A percentile compares a stretch with the other conserved stretches of the same genome.
These are phyloP conservation scores for Penicillium sp. DNA, from an alignment of 2,329 filamentous ascomycete species.

Conservation along the genomic window DNA sequence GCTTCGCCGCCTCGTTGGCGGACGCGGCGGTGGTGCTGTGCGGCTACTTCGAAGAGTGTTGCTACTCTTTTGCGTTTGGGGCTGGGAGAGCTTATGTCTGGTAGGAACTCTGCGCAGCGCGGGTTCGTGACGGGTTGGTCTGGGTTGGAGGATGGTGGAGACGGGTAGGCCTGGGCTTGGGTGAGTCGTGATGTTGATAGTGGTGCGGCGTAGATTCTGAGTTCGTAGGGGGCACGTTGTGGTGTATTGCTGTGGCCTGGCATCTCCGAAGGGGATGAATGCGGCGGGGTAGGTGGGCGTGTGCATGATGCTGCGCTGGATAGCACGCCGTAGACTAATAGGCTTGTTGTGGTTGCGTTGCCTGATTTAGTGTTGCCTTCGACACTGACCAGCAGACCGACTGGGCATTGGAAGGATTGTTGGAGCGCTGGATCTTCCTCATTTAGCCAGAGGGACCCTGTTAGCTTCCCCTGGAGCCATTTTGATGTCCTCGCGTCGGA, in stretches of 20 bases:
- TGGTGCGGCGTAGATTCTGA: constrained; percentile 33
- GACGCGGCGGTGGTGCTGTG: constrained; percentile 35
- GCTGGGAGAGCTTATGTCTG: constrained; percentile 32
- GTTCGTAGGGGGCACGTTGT: constrained; percentile 19
- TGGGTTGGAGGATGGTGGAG: constrained; percentile 20
- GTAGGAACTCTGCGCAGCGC: constrained; percentile 31
- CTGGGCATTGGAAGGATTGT: constrained; percentile 31
- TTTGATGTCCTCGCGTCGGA: constrained; percentile 25
- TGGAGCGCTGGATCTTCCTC: constrained; percentile 25
- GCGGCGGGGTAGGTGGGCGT: constrained; percentile 31
- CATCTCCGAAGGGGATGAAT: constrained; percentile 25
- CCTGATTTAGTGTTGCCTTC: constrained; percentile 16
- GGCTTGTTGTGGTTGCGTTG: constrained; percentile 25
- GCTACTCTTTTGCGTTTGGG: constrained; percentile 39
- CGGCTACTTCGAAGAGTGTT: constrained; percentile 35
- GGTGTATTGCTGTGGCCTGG: constrained; percentile 8
- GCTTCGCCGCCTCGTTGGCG: constrained; percentile 34
- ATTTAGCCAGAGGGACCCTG: constrained; percentile 29
- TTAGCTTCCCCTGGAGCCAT: constrained; percentile 35
- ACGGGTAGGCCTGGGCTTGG: constrained; percentile 29
- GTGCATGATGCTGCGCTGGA: constrained; percentile 23
- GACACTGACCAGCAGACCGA: constrained; percentile 32
- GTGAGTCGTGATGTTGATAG: constrained; percentile 29
- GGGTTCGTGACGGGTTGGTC: constrained; percentile 12
- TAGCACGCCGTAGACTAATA: constrained; percentile 35